Base-by-base conservation (phyloP, 1,139 yeast species). In the Candida sp. region DNA sequence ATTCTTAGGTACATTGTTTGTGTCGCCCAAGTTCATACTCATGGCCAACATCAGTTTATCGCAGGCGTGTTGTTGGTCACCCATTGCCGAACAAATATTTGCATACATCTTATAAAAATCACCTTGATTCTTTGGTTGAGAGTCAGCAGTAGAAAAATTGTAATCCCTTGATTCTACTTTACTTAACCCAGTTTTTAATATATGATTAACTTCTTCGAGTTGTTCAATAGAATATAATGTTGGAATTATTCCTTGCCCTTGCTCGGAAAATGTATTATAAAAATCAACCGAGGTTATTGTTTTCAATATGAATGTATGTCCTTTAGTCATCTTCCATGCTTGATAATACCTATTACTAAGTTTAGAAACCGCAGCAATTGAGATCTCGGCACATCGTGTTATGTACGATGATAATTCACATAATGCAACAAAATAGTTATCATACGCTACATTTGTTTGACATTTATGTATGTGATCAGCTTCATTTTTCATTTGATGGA, bases 251-350 rank as follows among this genome's bases (percentile, higher is more conserved):
- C 48, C 19, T 21, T 43, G 45, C 3, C 54, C 51, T 4, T 43
- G 40, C 4, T 45, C 42, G n/a, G 50, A 49, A 39, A 57, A 56
- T 23, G 50, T 51, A 15, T 57, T 57, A 48, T 70, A 72, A 45
- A 70, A 70, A 2, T 60, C 65, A 42, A 54, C 49, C 5, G 55
- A 50, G 19, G 69, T 64, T 11, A 65, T 57, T 0, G 59, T 54
- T 39, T 58, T 60, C 46, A 68, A 56, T 36, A 65, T 51, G 39
- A 49, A 63, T 0, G 68, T 63, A 43, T 73, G 78, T 3, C 73
- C 70, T 45, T 74, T 76, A 34, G 73, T 66, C n/a, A 70, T 62
- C 50, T 74, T 64, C 82, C 82, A 77, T 0, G 81, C 79, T 53
- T 68, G 70, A 51, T 71, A 77, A 52, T 76, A 75, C 36, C 75